A percentile compares a stretch with the other conserved stretches of the same genome.
These are phyloP conservation scores for Melocanna baccifera DNA, from an alignment of 176 grass and related monocot species.

Conservation along the genomic window DNA sequence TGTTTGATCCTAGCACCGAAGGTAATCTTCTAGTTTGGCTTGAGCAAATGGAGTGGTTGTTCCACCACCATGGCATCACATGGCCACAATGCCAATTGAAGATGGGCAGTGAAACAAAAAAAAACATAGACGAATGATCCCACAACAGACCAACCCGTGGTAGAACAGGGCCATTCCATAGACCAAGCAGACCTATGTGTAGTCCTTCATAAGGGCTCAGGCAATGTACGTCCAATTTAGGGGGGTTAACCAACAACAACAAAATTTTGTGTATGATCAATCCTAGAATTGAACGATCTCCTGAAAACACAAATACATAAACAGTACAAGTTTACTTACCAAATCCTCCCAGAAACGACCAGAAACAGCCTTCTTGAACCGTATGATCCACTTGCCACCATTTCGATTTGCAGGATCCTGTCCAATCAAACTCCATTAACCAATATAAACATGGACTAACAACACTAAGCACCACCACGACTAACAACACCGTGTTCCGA, in stretches of 20 bases:
- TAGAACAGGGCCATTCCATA: neutral
- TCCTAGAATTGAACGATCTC: neutral
- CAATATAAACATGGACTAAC: neutral
- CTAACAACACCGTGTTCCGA: neutral
- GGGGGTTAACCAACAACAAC: neutral
- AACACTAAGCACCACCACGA: neutral
- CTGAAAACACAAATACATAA: neutral
- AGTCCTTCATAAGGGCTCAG: neutral
- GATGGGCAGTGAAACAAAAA: neutral
- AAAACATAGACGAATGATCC: neutral
- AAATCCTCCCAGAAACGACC: slow-evolving; percentile 98
- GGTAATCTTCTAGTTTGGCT: neutral
- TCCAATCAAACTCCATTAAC: slow-evolving; percentile 34
- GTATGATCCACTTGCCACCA: slow-evolving; percentile 97
- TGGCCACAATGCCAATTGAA: neutral
- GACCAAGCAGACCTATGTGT: neutral
- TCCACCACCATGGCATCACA: neutral
- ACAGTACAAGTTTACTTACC: slow-evolving; percentile 42
- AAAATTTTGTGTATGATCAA: neutral
- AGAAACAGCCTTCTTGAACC: slow-evolving; percentile 93
- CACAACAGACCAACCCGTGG: neutral
- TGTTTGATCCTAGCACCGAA: neutral
- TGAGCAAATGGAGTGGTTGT: neutral
- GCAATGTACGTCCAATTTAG: neutral
- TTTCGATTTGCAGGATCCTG: slow-evolving; percentile 84